Percentiles rank a stretch among this genome's conserved stretches.
phyloP scores from a whole-genome alignment of 345 rosid genomes.

The Gossypium stocksii region DNA sequence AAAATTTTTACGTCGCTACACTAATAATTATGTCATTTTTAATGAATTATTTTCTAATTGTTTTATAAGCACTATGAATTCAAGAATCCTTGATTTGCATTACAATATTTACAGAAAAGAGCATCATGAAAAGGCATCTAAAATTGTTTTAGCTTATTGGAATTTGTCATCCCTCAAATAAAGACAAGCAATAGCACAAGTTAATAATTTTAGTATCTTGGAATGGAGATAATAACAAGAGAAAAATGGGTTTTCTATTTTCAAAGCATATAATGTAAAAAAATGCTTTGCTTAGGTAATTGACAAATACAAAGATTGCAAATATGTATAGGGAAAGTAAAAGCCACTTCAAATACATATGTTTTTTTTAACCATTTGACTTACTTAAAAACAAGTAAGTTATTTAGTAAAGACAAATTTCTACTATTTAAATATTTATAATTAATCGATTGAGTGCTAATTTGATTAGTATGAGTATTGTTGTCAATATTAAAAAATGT shows the following conservation, averaged over 20 bases:
- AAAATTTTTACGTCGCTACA: too few relatives aligned
- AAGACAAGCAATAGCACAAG: background rate
- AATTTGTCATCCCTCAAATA: background rate
- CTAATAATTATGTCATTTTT: background rate
- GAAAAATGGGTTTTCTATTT: background rate
- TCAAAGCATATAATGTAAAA: background rate
- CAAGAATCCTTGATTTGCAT: background rate
- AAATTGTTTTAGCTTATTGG: background rate
- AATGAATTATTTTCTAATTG: background rate
- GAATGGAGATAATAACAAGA: background rate
- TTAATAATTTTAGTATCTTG: background rate
- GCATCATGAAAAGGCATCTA: background rate
- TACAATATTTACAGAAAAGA: background rate
- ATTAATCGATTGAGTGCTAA: accelerated
- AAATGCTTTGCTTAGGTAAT: background rate
- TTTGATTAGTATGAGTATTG: accelerated
- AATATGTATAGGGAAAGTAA: too few relatives aligned
- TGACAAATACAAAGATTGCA: conserved; percentile 13
- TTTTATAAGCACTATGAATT: background rate
- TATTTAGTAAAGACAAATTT: background rate
- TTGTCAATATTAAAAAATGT: accelerated
- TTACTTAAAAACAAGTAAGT: conserved; percentile 7
- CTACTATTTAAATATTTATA: too few relatives aligned
- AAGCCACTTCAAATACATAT: background rate
- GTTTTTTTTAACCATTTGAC: background rate